Conservation (phyloP, 306 rosid species). For the Medicago arabica region DNA sequence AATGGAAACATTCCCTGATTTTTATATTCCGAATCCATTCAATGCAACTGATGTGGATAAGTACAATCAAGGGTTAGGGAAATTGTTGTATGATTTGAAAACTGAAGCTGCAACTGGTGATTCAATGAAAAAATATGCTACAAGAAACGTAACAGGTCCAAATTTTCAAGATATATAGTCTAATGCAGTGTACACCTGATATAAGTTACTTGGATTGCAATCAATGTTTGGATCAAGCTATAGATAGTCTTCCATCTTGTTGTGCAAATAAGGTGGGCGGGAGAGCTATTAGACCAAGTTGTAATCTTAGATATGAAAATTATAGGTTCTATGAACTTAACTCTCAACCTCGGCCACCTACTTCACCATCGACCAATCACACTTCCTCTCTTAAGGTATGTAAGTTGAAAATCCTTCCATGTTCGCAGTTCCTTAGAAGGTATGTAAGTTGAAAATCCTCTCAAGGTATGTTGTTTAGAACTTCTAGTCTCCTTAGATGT, state of each 20-base stretch:
- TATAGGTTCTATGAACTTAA: neutral
- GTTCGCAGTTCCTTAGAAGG: neutral
- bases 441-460: too few relatives aligned
- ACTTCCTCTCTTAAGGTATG: neutral
- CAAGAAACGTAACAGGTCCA: neutral
- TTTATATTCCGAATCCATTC: neutral
- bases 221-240: neutral
- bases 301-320: conserved; percentile 30
- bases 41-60: neutral
- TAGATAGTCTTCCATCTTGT: rapidly evolving
- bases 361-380: neutral
- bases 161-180: neutral
- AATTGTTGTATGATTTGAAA: neutral
- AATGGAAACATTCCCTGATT: neutral
- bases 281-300: conserved; percentile 36
- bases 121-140: neutral
- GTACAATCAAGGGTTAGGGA: neutral
- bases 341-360: neutral
- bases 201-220: neutral
- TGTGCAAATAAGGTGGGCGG: conserved; percentile 17
- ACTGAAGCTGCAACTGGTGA: neutral
- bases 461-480: too few relatives aligned
- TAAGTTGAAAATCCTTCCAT: neutral
- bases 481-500: too few relatives aligned
- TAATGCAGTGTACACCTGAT: conserved; percentile 15